Conservation (phyloP, 495 filamentous ascomycete species). For the Talaromyces ruber region DNA sequence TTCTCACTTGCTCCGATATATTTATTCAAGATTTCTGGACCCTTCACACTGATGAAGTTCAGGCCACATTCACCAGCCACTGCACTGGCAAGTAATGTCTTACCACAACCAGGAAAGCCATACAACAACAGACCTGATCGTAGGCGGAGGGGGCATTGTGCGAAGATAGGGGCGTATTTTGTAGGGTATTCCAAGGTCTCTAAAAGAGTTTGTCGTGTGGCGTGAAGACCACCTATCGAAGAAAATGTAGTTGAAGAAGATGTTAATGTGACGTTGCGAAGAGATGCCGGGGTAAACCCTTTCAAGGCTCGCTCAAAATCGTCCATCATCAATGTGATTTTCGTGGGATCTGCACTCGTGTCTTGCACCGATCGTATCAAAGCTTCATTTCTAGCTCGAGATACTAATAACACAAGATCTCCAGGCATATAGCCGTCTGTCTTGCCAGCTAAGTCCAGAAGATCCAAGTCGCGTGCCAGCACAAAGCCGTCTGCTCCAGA, state of each 20-base stretch:
- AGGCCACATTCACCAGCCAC: constrained; percentile 93
- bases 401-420: constrained; percentile 76
- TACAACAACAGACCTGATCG: constrained; percentile 89
- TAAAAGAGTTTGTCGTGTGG: constrained; percentile 76
- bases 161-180: constrained; percentile 96
- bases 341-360: constrained; percentile 20
- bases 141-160: constrained; percentile 84
- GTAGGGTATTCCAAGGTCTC: constrained; percentile 97
- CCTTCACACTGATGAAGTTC: constrained; percentile 97
- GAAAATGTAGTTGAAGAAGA: constrained; percentile 80
- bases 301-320: constrained; percentile 81
- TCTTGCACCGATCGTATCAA: constrained; percentile 61
- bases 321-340: constrained; percentile 52
- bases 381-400: constrained; percentile 83
- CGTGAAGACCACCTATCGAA: constrained; percentile 80
- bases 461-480: constrained; percentile 69
- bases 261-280: constrained; percentile 89
- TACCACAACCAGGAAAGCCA: constrained; percentile 92
- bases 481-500: constrained; percentile 54
- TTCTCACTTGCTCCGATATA: constrained; percentile 97
- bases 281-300: constrained; percentile 88
- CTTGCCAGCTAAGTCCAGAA: constrained; percentile 82
- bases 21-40: constrained; percentile 96
- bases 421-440: constrained; percentile 98
- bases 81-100: constrained; percentile 86